These are phyloP conservation scores for Podospora comata DNA, from an alignment of 495 filamentous ascomycete genomes.

Conservation along the genomic window DNA sequence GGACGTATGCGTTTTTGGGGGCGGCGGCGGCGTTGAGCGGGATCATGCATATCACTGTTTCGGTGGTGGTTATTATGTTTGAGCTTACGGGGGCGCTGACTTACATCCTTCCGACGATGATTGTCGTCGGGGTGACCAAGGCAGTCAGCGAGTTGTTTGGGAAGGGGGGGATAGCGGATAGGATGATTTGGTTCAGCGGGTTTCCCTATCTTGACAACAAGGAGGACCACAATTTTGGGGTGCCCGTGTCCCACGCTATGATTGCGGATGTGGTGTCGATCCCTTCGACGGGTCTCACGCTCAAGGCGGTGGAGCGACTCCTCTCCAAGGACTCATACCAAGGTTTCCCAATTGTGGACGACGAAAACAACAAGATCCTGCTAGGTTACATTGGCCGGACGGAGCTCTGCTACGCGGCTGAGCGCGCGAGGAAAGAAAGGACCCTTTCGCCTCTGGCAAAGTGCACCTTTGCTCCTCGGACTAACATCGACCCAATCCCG, in stretches of 20 bases:
- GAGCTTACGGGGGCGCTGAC: conserved; percentile 92
- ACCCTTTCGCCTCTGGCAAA: conserved; percentile 59
- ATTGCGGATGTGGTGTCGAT: conserved; percentile 72
- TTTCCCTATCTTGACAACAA: conserved; percentile 98
- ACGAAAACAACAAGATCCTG: conserved; percentile 63
- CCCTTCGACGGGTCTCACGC: conserved; percentile 68
- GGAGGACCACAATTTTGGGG: conserved; percentile 95
- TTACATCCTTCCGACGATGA: conserved; percentile 97
- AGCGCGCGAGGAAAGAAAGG: conserved; percentile 74
- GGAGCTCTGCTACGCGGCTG: conserved; percentile 88
- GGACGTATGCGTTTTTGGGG: conserved; percentile 92
- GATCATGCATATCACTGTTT: conserved; percentile 96
- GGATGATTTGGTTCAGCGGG: conserved; percentile 99
- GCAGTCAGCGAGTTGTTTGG: conserved; percentile 87
- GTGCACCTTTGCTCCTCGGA: conserved; percentile 74
- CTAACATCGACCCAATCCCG: conserved; percentile 32
- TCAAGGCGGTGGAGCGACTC: conserved; percentile 70
- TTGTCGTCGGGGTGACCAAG: conserved; percentile 96
- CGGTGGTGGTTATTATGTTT: conserved; percentile 98
- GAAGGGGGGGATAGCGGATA: conserved; percentile 93
- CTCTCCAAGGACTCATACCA: conserved; percentile 83
- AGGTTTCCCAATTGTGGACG: conserved; percentile 90
- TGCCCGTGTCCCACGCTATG: conserved; percentile 92
- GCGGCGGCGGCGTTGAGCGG: conserved; percentile 94
- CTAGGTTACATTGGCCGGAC: conserved; percentile 94